Evolutionary conservation across 108 stramenopile genomes (phyloP), one percentile per base, ranked within the genome.

Genomic region (Nitzschia inconspicua): DNA sequence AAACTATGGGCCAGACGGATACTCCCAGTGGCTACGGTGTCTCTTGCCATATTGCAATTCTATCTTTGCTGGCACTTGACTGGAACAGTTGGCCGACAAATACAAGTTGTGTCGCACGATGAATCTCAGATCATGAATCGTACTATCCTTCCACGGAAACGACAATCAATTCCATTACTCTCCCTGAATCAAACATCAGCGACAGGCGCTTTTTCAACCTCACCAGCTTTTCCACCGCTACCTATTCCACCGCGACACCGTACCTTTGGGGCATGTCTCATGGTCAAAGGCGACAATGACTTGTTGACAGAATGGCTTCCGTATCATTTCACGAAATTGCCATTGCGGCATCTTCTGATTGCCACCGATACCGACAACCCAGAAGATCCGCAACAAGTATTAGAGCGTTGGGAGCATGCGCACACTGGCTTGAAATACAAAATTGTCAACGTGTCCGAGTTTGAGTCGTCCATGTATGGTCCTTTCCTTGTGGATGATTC

Each of bases 301-400:
- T 26, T 78, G 35, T 58, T 83, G 11, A 47, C 46, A 22, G 82
- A 83, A 47, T 83, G 82, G 82, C 32, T 83, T 10, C 73, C 82
- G 8, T 83, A 76, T 57, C 82, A 83, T 28, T 76, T 66, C 59
- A 76, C 75, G 13, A 42, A 65, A 0, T 41, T 83, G 3, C 82
- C 82, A 23, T 56, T 83, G 31, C 31, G 73, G 36, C 42, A 64
- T 46, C n/a, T 83, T 0, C 31, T 83, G 2, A 51, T 83, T 0
- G 71, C 32, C 2, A 47, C 67, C 0, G 82, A 83, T 66, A 51
- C 24, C 13, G 47, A 39, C 5, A 61, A 59, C 39, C 34, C 5
- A 9, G 51, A 72, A 49, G 52, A 68, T 64, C 76, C 75, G 11
- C 3, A 4, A 22, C 2, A 10, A 27, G 59, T 78, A 10, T 30